These are phyloP conservation scores for Xerocomellus amylosporus DNA, from an alignment of 768 basidiomycete species.

Conservation along the genomic window DNA sequence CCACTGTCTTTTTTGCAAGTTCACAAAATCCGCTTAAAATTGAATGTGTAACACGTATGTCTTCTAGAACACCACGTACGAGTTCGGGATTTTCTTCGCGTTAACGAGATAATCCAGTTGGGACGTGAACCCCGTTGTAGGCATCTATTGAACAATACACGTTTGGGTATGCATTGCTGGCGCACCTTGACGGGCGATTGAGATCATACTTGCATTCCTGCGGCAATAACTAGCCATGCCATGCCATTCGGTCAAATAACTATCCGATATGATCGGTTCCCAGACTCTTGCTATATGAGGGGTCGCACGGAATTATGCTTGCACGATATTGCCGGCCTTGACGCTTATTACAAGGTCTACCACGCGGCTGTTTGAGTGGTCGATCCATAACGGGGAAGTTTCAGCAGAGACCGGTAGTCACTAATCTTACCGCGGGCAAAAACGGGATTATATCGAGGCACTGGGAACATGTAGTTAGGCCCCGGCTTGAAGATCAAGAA, in stretches of 20 bases:
- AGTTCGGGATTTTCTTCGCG: background rate
- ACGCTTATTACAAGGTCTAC: background rate
- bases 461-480: no score
- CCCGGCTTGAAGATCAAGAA: no score
- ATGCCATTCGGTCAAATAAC: no score
- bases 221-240: background rate
- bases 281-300: background rate
- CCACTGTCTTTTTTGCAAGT: background rate
- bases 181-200: background rate
- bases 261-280: background rate
- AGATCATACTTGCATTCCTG: background rate
- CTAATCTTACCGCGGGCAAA: background rate
- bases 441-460: no score
- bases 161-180: background rate
- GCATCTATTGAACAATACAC: background rate
- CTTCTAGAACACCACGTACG: background rate
- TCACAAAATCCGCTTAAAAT: background rate
- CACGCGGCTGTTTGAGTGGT: no score
- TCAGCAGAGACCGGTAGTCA: background rate
- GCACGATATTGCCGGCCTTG: background rate
- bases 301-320: background rate
- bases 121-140: no score
- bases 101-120: background rate
- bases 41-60: background rate
- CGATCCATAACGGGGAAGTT: background rate